phyloP scores from a whole-genome alignment of 805 yeast genomes.

The Candida pini region DNA sequence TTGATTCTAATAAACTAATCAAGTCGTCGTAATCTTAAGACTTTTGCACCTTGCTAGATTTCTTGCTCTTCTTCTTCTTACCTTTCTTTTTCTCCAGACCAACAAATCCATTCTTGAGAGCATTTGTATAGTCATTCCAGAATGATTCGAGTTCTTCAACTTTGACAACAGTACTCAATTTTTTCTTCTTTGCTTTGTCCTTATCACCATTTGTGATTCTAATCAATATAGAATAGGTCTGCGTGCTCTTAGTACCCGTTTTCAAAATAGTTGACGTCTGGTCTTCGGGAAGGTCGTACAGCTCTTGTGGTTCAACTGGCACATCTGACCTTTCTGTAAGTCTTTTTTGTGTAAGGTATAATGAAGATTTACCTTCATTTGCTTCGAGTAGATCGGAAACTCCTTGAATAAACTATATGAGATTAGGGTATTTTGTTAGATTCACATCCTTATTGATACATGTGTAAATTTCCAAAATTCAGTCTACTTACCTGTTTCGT shows the following conservation, averaged over 20 bases:
- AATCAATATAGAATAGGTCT: conserved; percentile 57
- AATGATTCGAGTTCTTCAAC: conserved; percentile 57
- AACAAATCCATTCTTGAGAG: conserved; percentile 61
- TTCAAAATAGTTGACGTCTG: conserved; percentile 9
- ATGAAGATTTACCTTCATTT: conserved; percentile 37
- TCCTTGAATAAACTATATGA: conserved; percentile 21
- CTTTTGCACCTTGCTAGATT: conserved; percentile 19
- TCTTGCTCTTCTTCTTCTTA: conserved; percentile 58
- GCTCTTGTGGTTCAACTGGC: conserved; percentile 13
- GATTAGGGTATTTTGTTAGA: not conserved
- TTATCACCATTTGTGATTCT: conserved; percentile 58
- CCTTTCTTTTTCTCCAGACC: conserved; percentile 83
- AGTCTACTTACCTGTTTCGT: conserved; percentile 21
- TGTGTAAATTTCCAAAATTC: too few relatives aligned
- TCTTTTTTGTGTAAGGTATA: conserved; percentile 58
- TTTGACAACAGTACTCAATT: conserved; percentile 68
- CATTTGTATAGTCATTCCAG: conserved; percentile 71
- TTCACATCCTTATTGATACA: not conserved
- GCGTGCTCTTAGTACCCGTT: conserved; percentile 8
- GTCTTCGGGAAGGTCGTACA: conserved; percentile 11
- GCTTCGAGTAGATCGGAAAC: conserved; percentile 14
- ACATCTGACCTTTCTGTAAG: conserved; percentile 22
- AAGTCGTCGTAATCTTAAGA: too few relatives aligned
- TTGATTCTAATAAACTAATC: too few relatives aligned
- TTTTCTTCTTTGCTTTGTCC: conserved; percentile 46